Conservation (phyloP, 2,329 filamentous ascomycete genomes). For the Penicillium sp. region DNA sequence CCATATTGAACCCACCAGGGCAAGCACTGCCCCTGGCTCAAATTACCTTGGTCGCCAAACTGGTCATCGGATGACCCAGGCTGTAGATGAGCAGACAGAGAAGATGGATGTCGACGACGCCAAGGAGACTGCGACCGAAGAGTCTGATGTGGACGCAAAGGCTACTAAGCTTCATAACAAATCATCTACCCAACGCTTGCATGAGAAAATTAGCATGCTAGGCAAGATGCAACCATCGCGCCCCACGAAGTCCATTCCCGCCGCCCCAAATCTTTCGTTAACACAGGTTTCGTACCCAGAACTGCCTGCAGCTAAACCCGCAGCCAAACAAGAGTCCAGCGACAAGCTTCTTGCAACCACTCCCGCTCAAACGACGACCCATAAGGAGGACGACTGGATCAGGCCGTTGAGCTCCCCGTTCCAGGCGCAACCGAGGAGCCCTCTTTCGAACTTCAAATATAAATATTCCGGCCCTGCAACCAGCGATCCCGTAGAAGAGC, state of each 20-base stretch:
- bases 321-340: slow-evolving; percentile 31
- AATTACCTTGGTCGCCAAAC: slow-evolving; percentile 77
- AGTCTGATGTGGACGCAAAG: slow-evolving; percentile 55
- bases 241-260: slow-evolving; percentile 52
- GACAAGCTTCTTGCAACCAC: slow-evolving; percentile 29
- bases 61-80: slow-evolving; percentile 52
- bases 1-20: slow-evolving; percentile 69
- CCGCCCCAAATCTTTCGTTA: slow-evolving; percentile 33
- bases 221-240: slow-evolving; percentile 58
- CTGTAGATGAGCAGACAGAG: slow-evolving; percentile 49
- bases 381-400: slow-evolving; percentile 65
- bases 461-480: slow-evolving; percentile 38
- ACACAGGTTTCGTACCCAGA: slow-evolving; percentile 45
- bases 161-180: slow-evolving; percentile 72
- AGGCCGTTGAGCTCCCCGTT: slow-evolving; percentile 54
- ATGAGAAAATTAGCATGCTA: slow-evolving; percentile 86
- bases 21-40: slow-evolving; percentile 55
- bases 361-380: slow-evolving; percentile 28
- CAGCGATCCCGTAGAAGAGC: slow-evolving; percentile 23
- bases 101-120: slow-evolving; percentile 59
- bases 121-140: slow-evolving; percentile 54
- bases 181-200: slow-evolving; percentile 89
- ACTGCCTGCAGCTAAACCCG: slow-evolving; percentile 35
- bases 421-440: slow-evolving; percentile 63
- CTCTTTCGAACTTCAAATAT: slow-evolving; percentile 67